These are phyloP conservation scores for Fennellomyces sp. DNA, from an alignment of 371 early-diverging fungal species.

Conservation along the genomic window DNA sequence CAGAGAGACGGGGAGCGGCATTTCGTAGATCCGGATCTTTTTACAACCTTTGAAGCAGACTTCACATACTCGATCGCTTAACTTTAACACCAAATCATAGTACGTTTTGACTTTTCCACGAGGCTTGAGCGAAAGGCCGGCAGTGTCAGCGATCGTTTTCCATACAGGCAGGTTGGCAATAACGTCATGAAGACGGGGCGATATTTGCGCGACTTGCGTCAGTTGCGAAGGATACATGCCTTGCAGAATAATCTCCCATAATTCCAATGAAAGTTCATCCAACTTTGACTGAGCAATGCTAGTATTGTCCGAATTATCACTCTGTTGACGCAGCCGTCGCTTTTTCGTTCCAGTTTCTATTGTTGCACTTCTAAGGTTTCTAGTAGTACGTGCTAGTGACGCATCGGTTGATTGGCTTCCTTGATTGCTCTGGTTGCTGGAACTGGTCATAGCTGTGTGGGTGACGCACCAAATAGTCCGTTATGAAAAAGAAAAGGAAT, in stretches of 20 bases:
- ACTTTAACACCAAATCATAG: background rate
- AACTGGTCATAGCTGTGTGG: too few species aligned
- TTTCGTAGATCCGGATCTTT: background rate
- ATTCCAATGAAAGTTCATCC: conserved; percentile 5
- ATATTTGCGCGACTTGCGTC: background rate
- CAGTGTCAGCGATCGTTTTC: background rate
- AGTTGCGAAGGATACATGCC: background rate
- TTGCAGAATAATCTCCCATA: conserved; percentile 5
- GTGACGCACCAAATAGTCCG: too few species aligned
- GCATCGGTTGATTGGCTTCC: too few species aligned
- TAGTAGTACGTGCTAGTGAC: too few species aligned
- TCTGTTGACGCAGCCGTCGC: too few species aligned
- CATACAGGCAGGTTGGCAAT: conserved; percentile 2
- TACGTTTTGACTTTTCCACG: background rate
- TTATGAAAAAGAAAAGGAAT: too few species aligned
- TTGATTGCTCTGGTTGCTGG: too few species aligned
- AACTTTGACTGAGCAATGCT: too few species aligned
- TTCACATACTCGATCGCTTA: background rate
- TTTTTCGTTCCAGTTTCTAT: too few species aligned
- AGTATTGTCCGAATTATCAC: too few species aligned
- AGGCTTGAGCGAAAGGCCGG: background rate
- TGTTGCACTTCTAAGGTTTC: too few species aligned
- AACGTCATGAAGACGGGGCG: background rate
- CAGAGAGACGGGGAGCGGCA: too few species aligned
- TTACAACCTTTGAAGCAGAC: background rate